Base-by-base conservation (phyloP, 768 basidiomycete species). In the Suillus occidentalis region DNA sequence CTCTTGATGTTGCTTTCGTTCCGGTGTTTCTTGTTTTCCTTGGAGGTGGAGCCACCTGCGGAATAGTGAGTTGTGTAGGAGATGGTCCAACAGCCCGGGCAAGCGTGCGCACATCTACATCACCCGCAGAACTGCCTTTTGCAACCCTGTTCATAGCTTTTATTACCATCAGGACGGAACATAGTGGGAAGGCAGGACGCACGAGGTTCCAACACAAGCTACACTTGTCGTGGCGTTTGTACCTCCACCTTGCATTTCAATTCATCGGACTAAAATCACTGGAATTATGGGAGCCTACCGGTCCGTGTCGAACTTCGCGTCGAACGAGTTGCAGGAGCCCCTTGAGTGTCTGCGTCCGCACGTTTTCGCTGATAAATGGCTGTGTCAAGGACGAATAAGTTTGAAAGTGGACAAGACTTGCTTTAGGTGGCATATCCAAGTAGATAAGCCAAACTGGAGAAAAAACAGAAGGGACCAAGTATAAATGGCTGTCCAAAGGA, bases 321-420 rank as follows among this genome's bases (percentile, higher is more conserved):
- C 40, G 79, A 70, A 73, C 83, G 82, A 70, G 83, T 76, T 67
- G 80, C 50, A 50, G 50, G 66, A 40, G 79, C 52, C 20, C 73
- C 71, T 64, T 69, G 73, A 42, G 73, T 75, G 70, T 70, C 62
- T 45, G 82, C 81, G 37, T 82, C 83, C 28, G 75, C 75, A 75
- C 84, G 87, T 79, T 90, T 91, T 68, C 89, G 80, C 89, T 91
- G 71, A 34, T 6, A 16, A 47, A 12, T 9, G 8, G 22, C 45
- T 71, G 49, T 64, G 74, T 70, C 61, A 70, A 72, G 39, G 69
- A 50, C 73, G 63, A 72, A 75, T 73, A 49, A 14, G 40, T 34
- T 59, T 53, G 36, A 12, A 53, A 50, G 31, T 28, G 9, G 22
- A n/a, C 7, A 36, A 31, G 60, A 68, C 65, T 16, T 52, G 80